Conservation (phyloP, 2,329 filamentous ascomycete genomes). For the Neonectria coccinea region DNA sequence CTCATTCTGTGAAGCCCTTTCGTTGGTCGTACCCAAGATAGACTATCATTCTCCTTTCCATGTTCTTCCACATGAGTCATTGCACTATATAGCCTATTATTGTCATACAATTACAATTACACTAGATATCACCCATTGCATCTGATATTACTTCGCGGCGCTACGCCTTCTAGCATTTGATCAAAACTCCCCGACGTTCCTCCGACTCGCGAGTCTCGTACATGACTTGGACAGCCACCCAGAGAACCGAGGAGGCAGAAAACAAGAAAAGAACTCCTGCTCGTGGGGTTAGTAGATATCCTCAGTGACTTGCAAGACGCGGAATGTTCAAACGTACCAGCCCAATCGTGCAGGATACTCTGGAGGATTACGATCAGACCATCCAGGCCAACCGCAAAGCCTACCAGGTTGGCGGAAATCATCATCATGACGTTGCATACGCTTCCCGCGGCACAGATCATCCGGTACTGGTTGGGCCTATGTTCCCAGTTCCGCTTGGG, state of each 20-base stretch:
- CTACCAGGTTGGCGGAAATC: slow-evolving; percentile 94
- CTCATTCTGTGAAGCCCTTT: neutral
- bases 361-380: slow-evolving; percentile 81
- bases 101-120: slow-evolving; percentile 35
- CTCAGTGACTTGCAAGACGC: neutral
- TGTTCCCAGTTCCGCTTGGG: slow-evolving; percentile 77
- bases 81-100: slow-evolving; percentile 17
- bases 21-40: neutral
- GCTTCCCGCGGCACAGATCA: slow-evolving; percentile 83
- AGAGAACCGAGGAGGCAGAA: slow-evolving; percentile 78
- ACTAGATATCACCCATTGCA: slow-evolving; percentile 10
- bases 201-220: slow-evolving; percentile 93
- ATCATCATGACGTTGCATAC: slow-evolving; percentile 92
- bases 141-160: neutral
- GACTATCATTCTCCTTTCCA: neutral
- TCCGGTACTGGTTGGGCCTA: slow-evolving; percentile 78
- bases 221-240: slow-evolving; percentile 92
- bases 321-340: slow-evolving; percentile 60
- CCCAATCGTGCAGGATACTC: slow-evolving; percentile 81
- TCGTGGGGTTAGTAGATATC: slow-evolving; percentile 37
- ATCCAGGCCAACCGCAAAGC: slow-evolving; percentile 92
- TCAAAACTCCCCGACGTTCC: slow-evolving; percentile 80
- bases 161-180: slow-evolving; percentile 75
- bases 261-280: slow-evolving; percentile 78
- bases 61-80: slow-evolving; percentile 22